Base-by-base conservation (phyloP, 257 asterid genomes). In the Scutellaria barbata region DNA sequence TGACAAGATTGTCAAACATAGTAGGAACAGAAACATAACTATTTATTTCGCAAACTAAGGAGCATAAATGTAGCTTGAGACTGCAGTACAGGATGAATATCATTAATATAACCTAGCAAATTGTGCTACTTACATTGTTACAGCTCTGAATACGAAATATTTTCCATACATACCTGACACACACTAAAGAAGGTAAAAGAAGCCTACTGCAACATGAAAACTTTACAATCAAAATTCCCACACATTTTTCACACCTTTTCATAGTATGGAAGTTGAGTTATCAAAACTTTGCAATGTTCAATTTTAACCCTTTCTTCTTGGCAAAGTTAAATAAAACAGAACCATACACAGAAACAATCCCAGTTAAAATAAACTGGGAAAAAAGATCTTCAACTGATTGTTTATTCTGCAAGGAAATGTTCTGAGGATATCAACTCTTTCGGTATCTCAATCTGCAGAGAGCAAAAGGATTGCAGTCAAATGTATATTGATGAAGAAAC, bases 391-490 rank as follows among this genome's bases (percentile, higher is more conserved):
- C 40, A 52, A n/a, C n/a, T n/a, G n/a, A n/a, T n/a, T n/a, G n/a
- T n/a, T n/a, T n/a, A n/a, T n/a, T n/a, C n/a, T n/a, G 59, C 60
- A 80, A 45, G 68, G 12, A 58, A 43, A 60, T 85, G 87, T 58
- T 71, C 76, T 66, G 88, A 71, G 37, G 95, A 85, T 63, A 95
- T 84, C 85, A 95, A 85, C 76, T 88, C 97, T 68, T 84, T 89
- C 13, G 99, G 99, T 77, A 95, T 90, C 86, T 95, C 99, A 75
- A 95, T 95, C 99, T 95, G 92, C 82, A 83, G 55, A 74, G 52
- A 63, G 16, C 65, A 43, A 77, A 68, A 57, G 71, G 50, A 63
- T 61, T 47, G 72, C 67, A 43, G 59, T 42, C n/a, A 82, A 70
- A 56, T 52, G 60, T 59, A 37, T 58, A 61, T 20, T 50, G 43